These are phyloP conservation scores for Rhodotorula sp. DNA, from an alignment of 1,284 basidiomycete species.

Conservation along the genomic window DNA sequence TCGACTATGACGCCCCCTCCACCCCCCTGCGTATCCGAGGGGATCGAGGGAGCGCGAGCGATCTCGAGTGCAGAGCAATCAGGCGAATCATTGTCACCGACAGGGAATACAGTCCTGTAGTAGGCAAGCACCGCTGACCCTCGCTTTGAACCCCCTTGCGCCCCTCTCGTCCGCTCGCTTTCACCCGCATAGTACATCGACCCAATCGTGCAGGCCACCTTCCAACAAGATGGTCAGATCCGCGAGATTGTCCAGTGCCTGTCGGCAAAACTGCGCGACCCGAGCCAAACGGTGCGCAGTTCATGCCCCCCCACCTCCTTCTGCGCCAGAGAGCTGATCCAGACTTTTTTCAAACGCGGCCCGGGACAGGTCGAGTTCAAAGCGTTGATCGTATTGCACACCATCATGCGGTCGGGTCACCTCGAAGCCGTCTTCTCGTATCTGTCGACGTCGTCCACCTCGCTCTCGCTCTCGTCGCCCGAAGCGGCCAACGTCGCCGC, in stretches of 20 bases:
- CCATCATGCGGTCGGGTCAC: slow-evolving; percentile 88
- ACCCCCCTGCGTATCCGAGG: too few relatives aligned
- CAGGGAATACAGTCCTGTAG: too few relatives aligned
- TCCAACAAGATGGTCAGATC: slow-evolving; percentile 85
- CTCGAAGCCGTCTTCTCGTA: slow-evolving; percentile 77
- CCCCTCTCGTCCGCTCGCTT: background rate
- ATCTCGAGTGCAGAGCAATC: background rate
- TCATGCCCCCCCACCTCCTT: background rate
- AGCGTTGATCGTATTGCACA: slow-evolving; percentile 89
- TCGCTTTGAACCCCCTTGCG: background rate
- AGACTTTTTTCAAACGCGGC: background rate
- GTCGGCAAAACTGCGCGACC: slow-evolving; percentile 77
- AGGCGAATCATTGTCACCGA: background rate
- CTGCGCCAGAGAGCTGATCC: too few relatives aligned
- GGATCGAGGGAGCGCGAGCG: too few relatives aligned
- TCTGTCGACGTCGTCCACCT: slow-evolving; percentile 24
- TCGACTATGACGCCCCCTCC: background rate
- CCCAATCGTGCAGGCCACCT: slow-evolving; percentile 91
- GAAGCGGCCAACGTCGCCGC: slow-evolving; percentile 80
- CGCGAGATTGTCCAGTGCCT: slow-evolving; percentile 89
- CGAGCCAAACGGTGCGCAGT: slow-evolving; percentile 75
- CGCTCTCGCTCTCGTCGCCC: slow-evolving; percentile 45
- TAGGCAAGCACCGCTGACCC: background rate
- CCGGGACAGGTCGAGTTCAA: slow-evolving; percentile 85
- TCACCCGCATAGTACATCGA: slow-evolving; percentile 58